Base-by-base conservation (phyloP, 345 rosid species). In the Gynandropsis gynandra region DNA sequence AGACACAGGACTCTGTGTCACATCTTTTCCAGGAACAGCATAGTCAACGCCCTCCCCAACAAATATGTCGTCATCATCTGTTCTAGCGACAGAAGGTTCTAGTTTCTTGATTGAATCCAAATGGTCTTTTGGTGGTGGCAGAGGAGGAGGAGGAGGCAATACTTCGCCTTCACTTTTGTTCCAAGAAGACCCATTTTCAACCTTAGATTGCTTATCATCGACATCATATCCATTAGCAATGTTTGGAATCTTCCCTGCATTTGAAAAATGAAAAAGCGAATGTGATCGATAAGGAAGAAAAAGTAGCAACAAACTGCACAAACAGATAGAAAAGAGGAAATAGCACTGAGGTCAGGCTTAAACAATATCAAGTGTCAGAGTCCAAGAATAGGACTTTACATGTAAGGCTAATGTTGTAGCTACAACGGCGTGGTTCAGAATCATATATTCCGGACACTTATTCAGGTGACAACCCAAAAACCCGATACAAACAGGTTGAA, bases 11-110 rank as follows among this genome's bases (percentile, higher is more conserved):
- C 98, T 92, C 48, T 78, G 82, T 27, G 74, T 75, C 68, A 58
- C 59, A 60, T 80, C 98, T 61, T 92, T 82, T 31, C 85, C 88
- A 47, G 96, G 95, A 70, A 85, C 68, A 11, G 48, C 47, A 61
- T 82, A 92, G 64, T 92, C 86, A 46, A 76, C 44, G 13, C 98
- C 98, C 3, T 77, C 93, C 36, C 98, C 96, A 34, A 79, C 81
- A 76, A 84, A 92, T 62, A 92, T 84, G 72, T 92, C 98, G 53
- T 82, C 81, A 16, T 84, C 89, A 3, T 77, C 95, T 47, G 67
- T 60, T 72, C 95, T 84, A 39, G 80, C 65, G 72, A 72, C 74
- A 43, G 59, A 47, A 10, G 80, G 78, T 7, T 45, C 81, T 67
- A 72, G 85, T 67, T 80, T 85, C 63, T 74, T 89, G 37, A 33